phyloP scores from a whole-genome alignment of 139 green algal genomes.

The Pseudopediastrum boryanum region DNA sequence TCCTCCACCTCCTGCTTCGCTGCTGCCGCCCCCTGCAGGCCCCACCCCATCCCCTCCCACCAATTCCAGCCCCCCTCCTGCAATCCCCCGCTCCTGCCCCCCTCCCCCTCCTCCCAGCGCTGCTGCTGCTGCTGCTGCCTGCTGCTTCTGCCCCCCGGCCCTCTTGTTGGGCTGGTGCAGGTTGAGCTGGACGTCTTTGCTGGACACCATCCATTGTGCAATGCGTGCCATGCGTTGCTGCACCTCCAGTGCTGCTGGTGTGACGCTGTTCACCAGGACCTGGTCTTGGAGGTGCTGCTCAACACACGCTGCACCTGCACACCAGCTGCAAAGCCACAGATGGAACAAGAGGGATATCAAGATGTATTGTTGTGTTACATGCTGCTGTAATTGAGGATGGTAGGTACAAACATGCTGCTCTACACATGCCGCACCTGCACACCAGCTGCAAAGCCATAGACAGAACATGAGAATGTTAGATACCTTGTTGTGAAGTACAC shows the following conservation, averaged over 20 bases:
- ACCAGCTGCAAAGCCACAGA: conserved; percentile 5
- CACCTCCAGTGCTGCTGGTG: conserved; percentile 24
- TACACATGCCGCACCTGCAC: conserved; percentile 14
- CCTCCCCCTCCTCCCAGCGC: not conserved
- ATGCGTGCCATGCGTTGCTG: conserved; percentile 23
- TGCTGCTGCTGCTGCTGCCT: conserved; percentile 5
- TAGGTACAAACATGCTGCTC: no score
- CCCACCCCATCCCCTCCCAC: no score
- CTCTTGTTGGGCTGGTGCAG: not conserved
- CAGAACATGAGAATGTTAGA: not conserved
- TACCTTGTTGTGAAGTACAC: no score
- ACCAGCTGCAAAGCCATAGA: conserved; percentile 5
- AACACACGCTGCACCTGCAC: conserved; percentile 14
- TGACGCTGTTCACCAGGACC: conserved; percentile 2
- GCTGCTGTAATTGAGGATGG: no score
- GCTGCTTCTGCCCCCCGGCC: not conserved
- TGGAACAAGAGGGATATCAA: not conserved
- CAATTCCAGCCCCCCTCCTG: no score
- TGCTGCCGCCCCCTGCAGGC: not conserved
- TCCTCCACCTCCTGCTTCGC: not conserved
- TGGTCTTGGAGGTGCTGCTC: conserved; percentile 25
- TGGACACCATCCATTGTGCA: conserved; percentile 4
- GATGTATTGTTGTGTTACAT: no score
- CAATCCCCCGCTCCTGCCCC: not conserved
- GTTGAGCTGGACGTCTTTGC: conserved; percentile 1